These are phyloP conservation scores for Ailanthus altissimus DNA, from an alignment of 345 rosid genomes.

Conservation along the genomic window DNA sequence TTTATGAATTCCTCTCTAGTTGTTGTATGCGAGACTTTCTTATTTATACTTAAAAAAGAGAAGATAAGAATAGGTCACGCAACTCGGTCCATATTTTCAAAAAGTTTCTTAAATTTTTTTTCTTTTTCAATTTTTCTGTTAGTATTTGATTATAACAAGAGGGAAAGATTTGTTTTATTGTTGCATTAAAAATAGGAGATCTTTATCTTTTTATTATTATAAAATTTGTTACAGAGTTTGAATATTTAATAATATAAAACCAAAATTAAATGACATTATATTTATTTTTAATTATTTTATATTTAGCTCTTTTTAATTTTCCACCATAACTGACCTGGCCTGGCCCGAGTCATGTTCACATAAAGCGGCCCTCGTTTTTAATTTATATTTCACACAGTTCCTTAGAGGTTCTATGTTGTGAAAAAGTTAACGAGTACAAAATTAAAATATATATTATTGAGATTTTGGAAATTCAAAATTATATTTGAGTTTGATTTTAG, in stretches of 20 bases:
- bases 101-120: background rate
- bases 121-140: background rate
- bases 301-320: background rate
- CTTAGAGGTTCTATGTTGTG: no score
- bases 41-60: background rate
- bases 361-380: background rate
- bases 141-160: background rate
- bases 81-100: constrained; percentile 28
- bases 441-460: no score
- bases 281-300: background rate
- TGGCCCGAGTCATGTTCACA: background rate
- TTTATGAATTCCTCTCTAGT: constrained; percentile 13
- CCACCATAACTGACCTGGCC: background rate
- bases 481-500: no score
- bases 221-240: background rate
- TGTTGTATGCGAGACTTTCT: background rate
- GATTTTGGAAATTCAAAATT: no score
- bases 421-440: no score
- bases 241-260: background rate
- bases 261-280: background rate
- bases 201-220: background rate
- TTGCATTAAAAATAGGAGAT: background rate
- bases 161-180: background rate
- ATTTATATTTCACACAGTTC: background rate
- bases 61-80: constrained; percentile 18